phyloP scores from a whole-genome alignment of 2,329 filamentous ascomycete species.

The Tolypocladium guangdongense region DNA sequence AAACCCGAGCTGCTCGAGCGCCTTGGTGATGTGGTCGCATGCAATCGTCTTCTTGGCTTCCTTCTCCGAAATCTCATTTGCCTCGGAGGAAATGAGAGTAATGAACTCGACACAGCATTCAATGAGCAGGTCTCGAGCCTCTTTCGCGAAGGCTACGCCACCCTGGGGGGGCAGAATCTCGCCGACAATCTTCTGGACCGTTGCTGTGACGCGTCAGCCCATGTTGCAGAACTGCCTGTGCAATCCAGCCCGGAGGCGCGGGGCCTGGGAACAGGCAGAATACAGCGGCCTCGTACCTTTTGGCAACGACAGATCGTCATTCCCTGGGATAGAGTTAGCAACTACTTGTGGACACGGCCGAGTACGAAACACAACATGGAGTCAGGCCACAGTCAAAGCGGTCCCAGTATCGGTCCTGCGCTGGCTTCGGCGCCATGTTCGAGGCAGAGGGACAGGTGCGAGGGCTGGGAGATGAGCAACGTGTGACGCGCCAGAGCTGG shows the following conservation, averaged over 20 bases:
- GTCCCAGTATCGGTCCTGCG: slow-evolving; percentile 18
- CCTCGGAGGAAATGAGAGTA: slow-evolving; percentile 94
- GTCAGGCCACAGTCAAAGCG: slow-evolving; percentile 11
- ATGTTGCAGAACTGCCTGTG: no score
- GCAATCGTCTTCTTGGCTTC: slow-evolving; percentile 99
- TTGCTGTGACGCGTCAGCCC: slow-evolving; percentile 35
- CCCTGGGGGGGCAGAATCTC: slow-evolving; percentile 73
- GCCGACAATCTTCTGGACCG: slow-evolving; percentile 77
- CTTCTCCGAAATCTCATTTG: slow-evolving; percentile 97
- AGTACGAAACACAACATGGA: slow-evolving; percentile 5
- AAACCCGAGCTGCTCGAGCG: slow-evolving; percentile 85
- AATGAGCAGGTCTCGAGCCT: slow-evolving; percentile 88
- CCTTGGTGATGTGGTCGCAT: slow-evolving; percentile 94
- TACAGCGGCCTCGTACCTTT: slow-evolving; percentile 37
- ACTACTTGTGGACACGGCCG: not conserved
- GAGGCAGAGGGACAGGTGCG: not conserved
- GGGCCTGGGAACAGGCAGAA: not conserved
- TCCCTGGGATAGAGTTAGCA: slow-evolving; percentile 36
- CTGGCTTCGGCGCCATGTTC: not conserved
- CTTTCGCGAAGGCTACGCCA: slow-evolving; percentile 83
- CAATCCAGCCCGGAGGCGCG: no score
- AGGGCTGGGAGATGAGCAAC: not conserved
- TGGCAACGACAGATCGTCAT: slow-evolving; percentile 52
- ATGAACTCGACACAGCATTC: slow-evolving; percentile 99
- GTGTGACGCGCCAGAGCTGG: not conserved